Percentiles rank a stretch among this genome's conserved stretches.
Conservation (phyloP, 306 rosid genomes). For the Neltuma alba region DNA sequence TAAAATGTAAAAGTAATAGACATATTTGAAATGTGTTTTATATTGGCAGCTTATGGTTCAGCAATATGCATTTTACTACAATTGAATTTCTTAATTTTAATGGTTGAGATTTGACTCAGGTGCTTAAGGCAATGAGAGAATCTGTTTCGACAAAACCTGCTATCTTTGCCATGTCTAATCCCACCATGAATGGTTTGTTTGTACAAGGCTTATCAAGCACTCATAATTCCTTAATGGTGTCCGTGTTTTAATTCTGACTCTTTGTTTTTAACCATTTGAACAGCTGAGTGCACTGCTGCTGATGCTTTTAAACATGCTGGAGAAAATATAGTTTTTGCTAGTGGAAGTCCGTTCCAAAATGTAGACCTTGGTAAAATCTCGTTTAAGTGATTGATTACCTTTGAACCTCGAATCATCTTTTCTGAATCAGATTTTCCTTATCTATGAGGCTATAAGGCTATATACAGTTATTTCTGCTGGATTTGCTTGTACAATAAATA, state of each 20-base stretch:
- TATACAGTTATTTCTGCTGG: slow-evolving; percentile 12
- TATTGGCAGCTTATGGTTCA: slow-evolving; percentile 33
- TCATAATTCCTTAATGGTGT: slow-evolving; percentile 34
- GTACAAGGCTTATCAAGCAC: slow-evolving; percentile 38
- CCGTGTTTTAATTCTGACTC: slow-evolving; percentile 28
- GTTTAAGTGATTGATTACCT: slow-evolving; percentile 24
- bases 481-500: slow-evolving; percentile 18
- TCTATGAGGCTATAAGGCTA: slow-evolving; percentile 32
- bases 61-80: slow-evolving; percentile 27
- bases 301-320: slow-evolving; percentile 96
- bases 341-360: slow-evolving; percentile 97
- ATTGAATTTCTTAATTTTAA: slow-evolving; percentile 40
- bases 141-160: slow-evolving; percentile 95
- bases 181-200: slow-evolving; percentile 94
- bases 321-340: slow-evolving; percentile 84
- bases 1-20: slow-evolving; percentile 28
- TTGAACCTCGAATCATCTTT: slow-evolving; percentile 11
- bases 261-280: slow-evolving; percentile 31
- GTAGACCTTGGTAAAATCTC: slow-evolving; percentile 74
- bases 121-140: slow-evolving; percentile 90
- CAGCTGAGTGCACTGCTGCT: slow-evolving; percentile 96
- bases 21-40: slow-evolving; percentile 31
- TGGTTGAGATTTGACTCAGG: slow-evolving; percentile 60
- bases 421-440: slow-evolving; percentile 24
- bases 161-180: slow-evolving; percentile 99